A percentile compares a stretch with the other conserved stretches of the same genome.
Conservation (phyloP, 805 yeast species). For the Candida cerambycidarum region DNA sequence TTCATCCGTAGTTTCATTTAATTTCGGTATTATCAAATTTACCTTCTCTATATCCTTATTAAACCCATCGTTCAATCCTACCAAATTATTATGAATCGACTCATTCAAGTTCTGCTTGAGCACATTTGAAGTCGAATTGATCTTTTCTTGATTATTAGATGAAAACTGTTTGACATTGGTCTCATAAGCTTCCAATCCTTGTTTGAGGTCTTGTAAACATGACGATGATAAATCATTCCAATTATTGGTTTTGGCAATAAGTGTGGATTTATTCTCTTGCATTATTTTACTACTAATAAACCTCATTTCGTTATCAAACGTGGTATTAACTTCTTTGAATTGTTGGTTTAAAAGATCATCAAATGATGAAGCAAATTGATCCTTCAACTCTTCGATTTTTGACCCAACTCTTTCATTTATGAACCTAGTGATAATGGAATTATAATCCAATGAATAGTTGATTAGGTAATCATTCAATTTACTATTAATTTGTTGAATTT, state of each 20-base stretch:
- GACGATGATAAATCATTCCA: conserved; percentile 4
- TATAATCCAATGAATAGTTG: conserved; percentile 8
- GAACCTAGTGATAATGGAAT: conserved; percentile 7
- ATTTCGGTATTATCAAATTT: neutral
- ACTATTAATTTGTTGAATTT: conserved; percentile 9
- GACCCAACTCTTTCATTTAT: conserved; percentile 2
- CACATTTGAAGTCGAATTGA: conserved; percentile 6
- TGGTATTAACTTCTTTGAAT: conserved; percentile 5
- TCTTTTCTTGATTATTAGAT: conserved; percentile 10
- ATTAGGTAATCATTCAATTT: conserved; percentile 11
- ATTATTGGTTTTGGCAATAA: conserved; percentile 9
- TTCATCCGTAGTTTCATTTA: neutral
- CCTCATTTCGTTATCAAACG: conserved; percentile 13
- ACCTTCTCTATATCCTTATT: neutral
- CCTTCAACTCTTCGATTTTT: conserved; percentile 5
- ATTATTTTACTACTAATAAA: conserved; percentile 8
- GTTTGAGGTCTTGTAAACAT: neutral
- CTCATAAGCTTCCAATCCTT: conserved; percentile 10
- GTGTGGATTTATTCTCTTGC: conserved; percentile 9
- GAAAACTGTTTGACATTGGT: conserved; percentile 9
- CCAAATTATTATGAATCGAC: conserved; percentile 10
- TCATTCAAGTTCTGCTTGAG: conserved; percentile 8
- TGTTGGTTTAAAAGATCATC: conserved; percentile 5
- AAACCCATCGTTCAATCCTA: conserved; percentile 1
- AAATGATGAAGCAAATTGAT: conserved; percentile 8